Evolutionary conservation across 805 yeast genomes (phyloP).

Genomic region (Torulaspora quercuum): DNA sequence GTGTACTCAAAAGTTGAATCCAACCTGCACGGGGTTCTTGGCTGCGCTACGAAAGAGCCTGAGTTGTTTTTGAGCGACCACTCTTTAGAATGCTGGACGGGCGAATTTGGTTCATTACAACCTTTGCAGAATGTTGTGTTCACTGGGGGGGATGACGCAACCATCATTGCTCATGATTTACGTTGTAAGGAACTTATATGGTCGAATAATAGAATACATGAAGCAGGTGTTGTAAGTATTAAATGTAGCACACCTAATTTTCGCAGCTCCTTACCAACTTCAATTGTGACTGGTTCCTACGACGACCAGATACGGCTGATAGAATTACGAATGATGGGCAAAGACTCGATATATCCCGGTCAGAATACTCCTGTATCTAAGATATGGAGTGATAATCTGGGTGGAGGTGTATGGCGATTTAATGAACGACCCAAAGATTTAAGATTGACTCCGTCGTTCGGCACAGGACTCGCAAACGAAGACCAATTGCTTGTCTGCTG

Average conservation of each 20-base stretch:
- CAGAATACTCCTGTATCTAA: conserved; percentile 47
- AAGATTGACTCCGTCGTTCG: not conserved
- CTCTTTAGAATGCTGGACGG: conserved; percentile 84
- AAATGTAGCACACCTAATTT: conserved; percentile 41
- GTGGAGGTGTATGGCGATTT: conserved; percentile 96
- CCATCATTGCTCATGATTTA: conserved; percentile 69
- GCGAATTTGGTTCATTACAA: conserved; percentile 59
- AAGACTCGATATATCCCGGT: conserved; percentile 42
- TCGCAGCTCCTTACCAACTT: conserved; percentile 27
- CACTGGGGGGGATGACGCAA: conserved; percentile 89
- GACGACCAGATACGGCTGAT: conserved; percentile 72
- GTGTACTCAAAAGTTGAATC: conserved; percentile 13
- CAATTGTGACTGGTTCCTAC: conserved; percentile 75
- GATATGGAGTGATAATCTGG: conserved; percentile 49
- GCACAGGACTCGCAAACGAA: conserved; percentile 21
- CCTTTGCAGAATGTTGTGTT: conserved; percentile 57
- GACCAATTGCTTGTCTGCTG: conserved; percentile 71
- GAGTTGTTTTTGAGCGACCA: conserved; percentile 45
- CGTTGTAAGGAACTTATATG: conserved; percentile 38
- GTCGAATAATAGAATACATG: conserved; percentile 57
- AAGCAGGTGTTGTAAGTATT: conserved; percentile 88
- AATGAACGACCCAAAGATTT: conserved; percentile 51
- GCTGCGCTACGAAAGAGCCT: conserved; percentile 10
- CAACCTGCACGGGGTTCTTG: conserved; percentile 18
- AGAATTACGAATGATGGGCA: conserved; percentile 59